Percentiles rank a stretch among this genome's conserved stretches.
Conservation (phyloP, 257 asterid species). For the Petunia axillaris region DNA sequence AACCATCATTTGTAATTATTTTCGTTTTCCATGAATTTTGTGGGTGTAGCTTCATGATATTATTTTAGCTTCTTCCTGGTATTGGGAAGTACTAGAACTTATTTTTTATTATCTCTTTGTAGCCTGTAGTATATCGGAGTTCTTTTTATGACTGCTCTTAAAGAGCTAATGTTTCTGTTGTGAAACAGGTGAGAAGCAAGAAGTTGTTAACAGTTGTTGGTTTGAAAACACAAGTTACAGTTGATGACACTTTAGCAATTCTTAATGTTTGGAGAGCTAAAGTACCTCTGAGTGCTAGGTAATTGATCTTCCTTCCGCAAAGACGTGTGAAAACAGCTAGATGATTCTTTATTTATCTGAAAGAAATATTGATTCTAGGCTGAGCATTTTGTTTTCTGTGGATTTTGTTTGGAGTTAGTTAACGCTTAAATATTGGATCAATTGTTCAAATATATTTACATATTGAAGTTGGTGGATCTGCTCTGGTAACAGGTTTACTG, state of each 20-base stretch:
- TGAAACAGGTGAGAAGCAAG: conserved; percentile 26
- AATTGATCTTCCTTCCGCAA: neutral
- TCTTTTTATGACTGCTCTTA: neutral
- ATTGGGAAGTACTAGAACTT: neutral
- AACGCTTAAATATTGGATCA: neutral
- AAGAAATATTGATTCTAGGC: neutral
- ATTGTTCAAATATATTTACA: neutral
- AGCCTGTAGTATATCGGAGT: neutral
- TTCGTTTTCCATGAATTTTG: neutral
- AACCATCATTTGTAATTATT: neutral
- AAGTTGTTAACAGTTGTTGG: conserved; percentile 11
- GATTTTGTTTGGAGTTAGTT: neutral
- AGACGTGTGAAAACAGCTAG: neutral
- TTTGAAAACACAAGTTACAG: conserved; percentile 26
- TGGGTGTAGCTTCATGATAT: neutral
- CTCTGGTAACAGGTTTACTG: neutral
- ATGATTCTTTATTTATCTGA: conserved; percentile 23
- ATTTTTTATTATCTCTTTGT: neutral
- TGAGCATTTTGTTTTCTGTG: neutral
- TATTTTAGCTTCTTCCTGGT: neutral
- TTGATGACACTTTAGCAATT: conserved; percentile 22
- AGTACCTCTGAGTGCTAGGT: conserved; percentile 24
- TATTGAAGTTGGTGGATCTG: neutral
- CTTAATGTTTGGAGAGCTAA: conserved; percentile 27
- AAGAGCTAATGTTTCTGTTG: conserved; percentile 14